Evolutionary conservation across 2,329 filamentous ascomycete species (phyloP), one percentile per base, ranked within the genome.

Genomic region (Fusarium annulatum): DNA sequence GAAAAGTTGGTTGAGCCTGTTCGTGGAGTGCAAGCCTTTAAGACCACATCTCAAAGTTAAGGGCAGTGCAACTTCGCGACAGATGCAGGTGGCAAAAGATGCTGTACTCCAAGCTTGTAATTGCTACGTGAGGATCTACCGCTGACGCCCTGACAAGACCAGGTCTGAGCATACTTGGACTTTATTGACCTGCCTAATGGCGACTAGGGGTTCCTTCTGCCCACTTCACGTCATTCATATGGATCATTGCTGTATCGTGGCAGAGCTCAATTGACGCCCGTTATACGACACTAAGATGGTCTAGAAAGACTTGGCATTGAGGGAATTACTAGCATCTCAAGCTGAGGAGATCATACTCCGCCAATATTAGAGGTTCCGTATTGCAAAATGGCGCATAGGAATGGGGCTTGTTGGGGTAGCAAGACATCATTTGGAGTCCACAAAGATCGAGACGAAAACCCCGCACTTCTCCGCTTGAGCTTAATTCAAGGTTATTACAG

Each of bases 201-300:
- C 4, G 6, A 30, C 45, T 21, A 16, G 33, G 12, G 33, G 12
- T 10, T 15, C 0, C 9, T 30, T 28, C 18, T 12, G 16, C 18
- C 23, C 8, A 19, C 7, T 19, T 28, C 7, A 30, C 9, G 14
- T 16, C 12, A 30, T 16, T 48, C 9, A 14, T 16, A 16, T 30
- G 9, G 7, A 30, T 10, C 21, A 48, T n/a, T 30, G 4, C 26
- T 4, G 21, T 28, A 10, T 5, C 5, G 3, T 7, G 1, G 5
- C 10, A 4, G 21, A 9, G 15, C 7, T 49, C 28, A 12, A 23
- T 6, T 33, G 33, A 7, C 48, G 48, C 48, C 48, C 48, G 28
- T 14, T 14, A 5, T 8, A 18, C 18, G 28, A 23, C 28, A 7
- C 21, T 0, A 33, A 33, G 18, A 51, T 5, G 15, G 48, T 51